Percentiles rank a stretch among this genome's conserved stretches.
These are phyloP conservation scores for Phytophthora citrophthora DNA, from an alignment of 352 stramenopile genomes.

Conservation along the genomic window DNA sequence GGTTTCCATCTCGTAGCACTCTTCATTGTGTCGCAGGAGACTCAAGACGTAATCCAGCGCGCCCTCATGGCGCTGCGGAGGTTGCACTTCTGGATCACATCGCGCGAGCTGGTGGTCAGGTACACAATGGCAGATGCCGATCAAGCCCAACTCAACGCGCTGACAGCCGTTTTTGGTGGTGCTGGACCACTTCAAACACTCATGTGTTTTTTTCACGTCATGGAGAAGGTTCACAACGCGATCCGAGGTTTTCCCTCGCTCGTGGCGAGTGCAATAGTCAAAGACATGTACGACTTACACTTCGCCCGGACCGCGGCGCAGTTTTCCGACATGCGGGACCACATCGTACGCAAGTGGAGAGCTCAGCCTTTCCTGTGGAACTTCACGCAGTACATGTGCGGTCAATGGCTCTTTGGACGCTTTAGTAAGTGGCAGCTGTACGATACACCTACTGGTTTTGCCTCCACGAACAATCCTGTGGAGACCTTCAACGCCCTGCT, in stretches of 20 bases:
- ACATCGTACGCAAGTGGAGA: neutral
- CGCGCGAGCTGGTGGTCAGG: neutral
- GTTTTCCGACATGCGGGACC: neutral
- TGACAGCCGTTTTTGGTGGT: neutral
- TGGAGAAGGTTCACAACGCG: conserved; percentile 16
- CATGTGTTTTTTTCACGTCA: conserved; percentile 28
- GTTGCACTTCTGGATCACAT: conserved; percentile 1
- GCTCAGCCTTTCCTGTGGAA: no score
- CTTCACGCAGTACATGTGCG: conserved; percentile 5
- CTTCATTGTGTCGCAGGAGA: neutral
- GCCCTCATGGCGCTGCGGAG: neutral
- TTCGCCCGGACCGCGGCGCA: conserved; percentile 6
- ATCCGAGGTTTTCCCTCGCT: conserved; percentile 8
- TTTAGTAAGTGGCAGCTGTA: no score
- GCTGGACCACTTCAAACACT: neutral
- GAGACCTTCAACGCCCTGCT: no score
- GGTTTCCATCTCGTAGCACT: no score
- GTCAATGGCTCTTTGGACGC: conserved; percentile 8
- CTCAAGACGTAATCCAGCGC: neutral
- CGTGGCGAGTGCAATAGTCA: neutral
- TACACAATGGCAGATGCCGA: conserved; percentile 23
- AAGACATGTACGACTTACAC: conserved; percentile 32
- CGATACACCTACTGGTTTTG: no score
- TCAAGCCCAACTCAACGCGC: conserved; percentile 1
- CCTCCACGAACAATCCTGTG: no score